Conservation (phyloP, 1,284 basidiomycete species). For the Earliella scabrosa region DNA sequence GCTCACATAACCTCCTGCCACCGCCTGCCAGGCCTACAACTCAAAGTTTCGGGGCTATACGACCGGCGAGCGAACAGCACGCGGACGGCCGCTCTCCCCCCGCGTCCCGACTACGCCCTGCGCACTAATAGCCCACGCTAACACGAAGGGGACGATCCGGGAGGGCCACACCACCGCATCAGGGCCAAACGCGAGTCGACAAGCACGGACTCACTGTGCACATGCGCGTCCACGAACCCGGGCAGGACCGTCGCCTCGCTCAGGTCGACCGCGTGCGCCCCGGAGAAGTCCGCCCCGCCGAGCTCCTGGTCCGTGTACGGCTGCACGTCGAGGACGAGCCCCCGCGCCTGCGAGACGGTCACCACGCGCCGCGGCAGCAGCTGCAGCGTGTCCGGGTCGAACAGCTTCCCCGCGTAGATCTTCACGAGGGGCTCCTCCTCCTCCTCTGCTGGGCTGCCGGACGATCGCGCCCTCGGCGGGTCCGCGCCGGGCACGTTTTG, state of each 20-base stretch:
- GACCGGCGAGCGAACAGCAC: conserved; percentile 7
- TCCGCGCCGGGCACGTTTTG: background rate
- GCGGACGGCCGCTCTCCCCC: conserved; percentile 1
- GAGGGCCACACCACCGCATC: too few relatives aligned
- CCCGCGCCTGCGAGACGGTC: conserved; percentile 37
- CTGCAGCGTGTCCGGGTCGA: conserved; percentile 42
- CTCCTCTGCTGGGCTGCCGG: background rate
- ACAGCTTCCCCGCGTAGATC: conserved; percentile 47
- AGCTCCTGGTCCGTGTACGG: conserved; percentile 9
- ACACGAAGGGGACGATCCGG: too few relatives aligned
- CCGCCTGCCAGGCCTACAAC: conserved; percentile 37
- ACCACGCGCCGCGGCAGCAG: conserved; percentile 44
- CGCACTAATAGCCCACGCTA: too few relatives aligned
- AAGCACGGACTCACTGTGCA: conserved; percentile 63
- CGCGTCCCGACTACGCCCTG: too few relatives aligned
- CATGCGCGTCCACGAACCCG: conserved; percentile 70
- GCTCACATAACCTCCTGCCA: background rate
- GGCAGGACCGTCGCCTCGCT: conserved; percentile 57
- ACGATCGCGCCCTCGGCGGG: conserved; percentile 1
- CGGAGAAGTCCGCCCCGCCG: conserved; percentile 12
- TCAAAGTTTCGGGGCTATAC: conserved; percentile 35
- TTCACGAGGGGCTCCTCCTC: conserved; percentile 20
- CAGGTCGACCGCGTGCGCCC: conserved; percentile 46
- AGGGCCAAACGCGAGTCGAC: too few relatives aligned
- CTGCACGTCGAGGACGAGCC: conserved; percentile 19